Base-by-base conservation (phyloP, 2,329 filamentous ascomycete genomes). In the Pochonia chlamydosporia region DNA sequence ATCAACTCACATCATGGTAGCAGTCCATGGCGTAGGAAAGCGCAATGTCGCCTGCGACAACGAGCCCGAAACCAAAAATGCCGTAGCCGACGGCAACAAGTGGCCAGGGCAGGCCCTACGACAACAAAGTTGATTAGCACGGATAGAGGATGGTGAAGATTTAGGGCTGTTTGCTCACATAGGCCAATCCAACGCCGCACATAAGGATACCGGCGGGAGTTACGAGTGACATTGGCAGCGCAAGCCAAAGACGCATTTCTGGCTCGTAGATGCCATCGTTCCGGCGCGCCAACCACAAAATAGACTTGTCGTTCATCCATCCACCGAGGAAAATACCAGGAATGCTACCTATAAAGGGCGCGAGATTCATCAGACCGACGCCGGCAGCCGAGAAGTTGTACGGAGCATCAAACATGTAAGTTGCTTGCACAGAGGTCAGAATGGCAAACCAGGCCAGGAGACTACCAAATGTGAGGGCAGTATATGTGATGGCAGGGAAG, bases 231-330 rank as follows among this genome's bases (percentile, higher is more conserved):
- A 61, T 58, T 3, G 59, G 49, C 5, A 60, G 43, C 0, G 56
- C 48, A 11, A 53, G 51, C 36, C 57, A 70, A 5, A 72, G 51
- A 2, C 69, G 61, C 62, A 70, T 72, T 44, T 73, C 70, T 0
- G 70, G 67, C 50, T 72, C 69, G 42, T 67, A 71, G 11, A 67
- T 60, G 6, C 68, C 68, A 2, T 59, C 58, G 6, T 70, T 70
- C 1, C 62, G 56, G 16, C 56, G 59, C 0, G 70, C 56, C 11
- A 69, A 58, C 43, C 58, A 59, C 7, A 69, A 28, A 28, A 70
- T 66, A 0, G 59, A 63, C 51, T 57, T 57, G 48, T 73, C 70
- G 2, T 65, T 65, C 3, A 71, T 37, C 2, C 63, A 59, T 0
- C 66, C 66, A 2, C 65, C 67, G 20, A 67, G 63, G 2, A 68